phyloP scores from a whole-genome alignment of 2,329 filamentous ascomycete genomes.

The Cercospora nicotianae region DNA sequence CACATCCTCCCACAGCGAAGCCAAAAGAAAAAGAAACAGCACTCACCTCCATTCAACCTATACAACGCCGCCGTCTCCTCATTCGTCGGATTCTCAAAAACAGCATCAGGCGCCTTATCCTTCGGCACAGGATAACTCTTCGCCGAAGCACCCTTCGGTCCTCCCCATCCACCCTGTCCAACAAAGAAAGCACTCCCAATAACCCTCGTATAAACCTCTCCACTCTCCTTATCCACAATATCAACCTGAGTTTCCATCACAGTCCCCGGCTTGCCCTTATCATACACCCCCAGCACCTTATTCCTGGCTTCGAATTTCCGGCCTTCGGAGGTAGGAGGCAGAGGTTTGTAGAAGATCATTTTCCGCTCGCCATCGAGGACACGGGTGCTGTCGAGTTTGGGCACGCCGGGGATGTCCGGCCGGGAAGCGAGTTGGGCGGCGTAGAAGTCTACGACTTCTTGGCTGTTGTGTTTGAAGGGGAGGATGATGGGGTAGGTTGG shows the following conservation, averaged over 20 bases:
- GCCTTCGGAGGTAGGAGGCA: slow-evolving; percentile 71
- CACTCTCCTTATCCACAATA: slow-evolving; percentile 68
- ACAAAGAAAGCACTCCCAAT: slow-evolving; percentile 76
- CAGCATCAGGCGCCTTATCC: slow-evolving; percentile 67
- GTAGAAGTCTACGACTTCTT: slow-evolving; percentile 74
- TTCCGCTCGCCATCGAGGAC: slow-evolving; percentile 83
- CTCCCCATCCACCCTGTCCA: slow-evolving; percentile 80
- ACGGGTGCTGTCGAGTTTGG: slow-evolving; percentile 70
- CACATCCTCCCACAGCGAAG: background rate
- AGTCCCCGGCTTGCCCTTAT: slow-evolving; percentile 75
- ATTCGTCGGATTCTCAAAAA: slow-evolving; percentile 69
- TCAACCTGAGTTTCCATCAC: slow-evolving; percentile 78
- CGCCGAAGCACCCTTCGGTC: slow-evolving; percentile 80
- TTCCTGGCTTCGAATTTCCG: slow-evolving; percentile 72
- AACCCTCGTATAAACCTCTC: slow-evolving; percentile 70
- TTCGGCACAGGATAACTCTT: slow-evolving; percentile 75
- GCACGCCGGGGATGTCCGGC: slow-evolving; percentile 68
- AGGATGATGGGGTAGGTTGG: slow-evolving; percentile 85
- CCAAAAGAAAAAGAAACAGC: background rate
- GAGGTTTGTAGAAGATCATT: slow-evolving; percentile 67
- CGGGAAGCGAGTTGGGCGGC: slow-evolving; percentile 53
- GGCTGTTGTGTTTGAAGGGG: slow-evolving; percentile 73
- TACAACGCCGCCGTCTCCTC: slow-evolving; percentile 74
- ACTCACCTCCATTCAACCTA: slow-evolving; percentile 66
- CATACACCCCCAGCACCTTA: slow-evolving; percentile 81